Percentiles rank a stretch among this genome's conserved stretches.
Conservation (phyloP, 148 eudicot genomes). For the Vaccinium macrocarpon region DNA sequence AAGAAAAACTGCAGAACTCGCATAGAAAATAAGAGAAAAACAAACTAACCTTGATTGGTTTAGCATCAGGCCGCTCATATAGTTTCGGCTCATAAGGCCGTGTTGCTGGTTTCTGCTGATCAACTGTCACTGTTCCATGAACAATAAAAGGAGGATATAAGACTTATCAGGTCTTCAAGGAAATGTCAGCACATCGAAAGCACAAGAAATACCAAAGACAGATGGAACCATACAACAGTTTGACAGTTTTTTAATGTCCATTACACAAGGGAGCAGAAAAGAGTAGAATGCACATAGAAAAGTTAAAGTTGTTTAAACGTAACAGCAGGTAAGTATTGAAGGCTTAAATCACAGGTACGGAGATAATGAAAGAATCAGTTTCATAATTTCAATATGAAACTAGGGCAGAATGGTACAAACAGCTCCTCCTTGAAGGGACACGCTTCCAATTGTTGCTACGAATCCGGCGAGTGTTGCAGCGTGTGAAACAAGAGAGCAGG, state of each 20-base stretch:
- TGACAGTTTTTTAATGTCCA: background rate
- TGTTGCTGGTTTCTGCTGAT: conserved; percentile 55
- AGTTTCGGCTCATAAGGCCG: conserved; percentile 50
- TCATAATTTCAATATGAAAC: background rate
- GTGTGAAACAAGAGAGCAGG: too few species aligned
- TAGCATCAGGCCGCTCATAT: conserved; percentile 60
- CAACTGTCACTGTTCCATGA: conserved; percentile 40
- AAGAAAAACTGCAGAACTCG: background rate
- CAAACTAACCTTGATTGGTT: conserved; percentile 57
- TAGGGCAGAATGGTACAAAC: too few species aligned
- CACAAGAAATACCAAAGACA: conserved; percentile 2
- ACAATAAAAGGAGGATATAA: conserved; percentile 14
- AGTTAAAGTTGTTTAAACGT: background rate
- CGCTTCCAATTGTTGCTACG: too few species aligned
- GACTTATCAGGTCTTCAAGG: background rate
- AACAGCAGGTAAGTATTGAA: background rate
- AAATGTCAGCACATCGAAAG: background rate
- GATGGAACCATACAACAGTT: background rate
- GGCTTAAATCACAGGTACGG: background rate
- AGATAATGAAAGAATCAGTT: background rate
- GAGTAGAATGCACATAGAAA: background rate
- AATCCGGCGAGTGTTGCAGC: too few species aligned
- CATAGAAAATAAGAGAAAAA: background rate
- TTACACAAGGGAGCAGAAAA: background rate
- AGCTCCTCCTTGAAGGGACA: too few species aligned